Evolutionary conservation across 106 monocot species (phyloP).

Genomic region (Narthecium ossifragum): DNA sequence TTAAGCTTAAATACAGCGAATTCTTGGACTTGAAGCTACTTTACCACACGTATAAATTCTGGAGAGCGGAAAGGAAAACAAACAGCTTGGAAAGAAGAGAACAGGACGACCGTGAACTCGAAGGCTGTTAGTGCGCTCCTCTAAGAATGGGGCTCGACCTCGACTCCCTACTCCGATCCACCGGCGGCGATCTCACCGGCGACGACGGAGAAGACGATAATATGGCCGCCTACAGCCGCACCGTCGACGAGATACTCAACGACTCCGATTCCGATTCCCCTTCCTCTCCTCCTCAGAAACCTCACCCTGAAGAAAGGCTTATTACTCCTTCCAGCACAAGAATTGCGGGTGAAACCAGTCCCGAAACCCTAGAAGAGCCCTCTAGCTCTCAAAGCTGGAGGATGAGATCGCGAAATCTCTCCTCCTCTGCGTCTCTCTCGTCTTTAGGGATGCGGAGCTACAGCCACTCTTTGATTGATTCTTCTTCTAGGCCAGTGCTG

Average conservation of each 20-base stretch:
- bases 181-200: slow-evolving; percentile 23
- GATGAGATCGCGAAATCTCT: slow-evolving; percentile 20
- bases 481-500: slow-evolving; percentile 14
- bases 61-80: too few species aligned
- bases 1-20: too few species aligned
- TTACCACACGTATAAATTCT: too few species aligned
- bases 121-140: slow-evolving; percentile 9
- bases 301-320: neutral
- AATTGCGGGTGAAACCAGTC: neutral
- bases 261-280: slow-evolving; percentile 31
- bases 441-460: slow-evolving; percentile 26
- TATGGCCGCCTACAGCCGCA: slow-evolving; percentile 61
- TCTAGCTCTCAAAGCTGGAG: slow-evolving; percentile 10
- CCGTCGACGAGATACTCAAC: slow-evolving; percentile 88
- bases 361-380: slow-evolving; percentile 20
- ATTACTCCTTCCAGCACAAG: slow-evolving; percentile 6
- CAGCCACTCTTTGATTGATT: too few species aligned
- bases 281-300: too few species aligned
- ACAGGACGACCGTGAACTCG: too few species aligned
- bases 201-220: too few species aligned
- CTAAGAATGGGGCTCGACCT: slow-evolving; percentile 59
- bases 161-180: slow-evolving; percentile 53
- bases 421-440: slow-evolving; percentile 42
- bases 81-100: too few species aligned
- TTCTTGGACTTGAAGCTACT: too few species aligned